Conservation (phyloP, 2,329 filamentous ascomycete genomes). For the Huntiella savannae region DNA sequence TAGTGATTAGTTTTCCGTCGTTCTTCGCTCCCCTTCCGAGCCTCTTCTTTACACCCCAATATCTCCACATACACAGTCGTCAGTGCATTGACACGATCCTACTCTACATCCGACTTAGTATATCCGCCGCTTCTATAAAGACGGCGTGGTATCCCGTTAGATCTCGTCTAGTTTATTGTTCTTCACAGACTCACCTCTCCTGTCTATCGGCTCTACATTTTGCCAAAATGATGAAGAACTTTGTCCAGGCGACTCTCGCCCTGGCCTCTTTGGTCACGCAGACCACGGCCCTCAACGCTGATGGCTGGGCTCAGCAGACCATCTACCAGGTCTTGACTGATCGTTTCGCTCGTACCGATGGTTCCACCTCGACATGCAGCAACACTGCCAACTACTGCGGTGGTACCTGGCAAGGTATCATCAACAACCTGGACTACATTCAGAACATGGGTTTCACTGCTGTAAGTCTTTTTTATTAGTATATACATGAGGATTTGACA, state of each 20-base stretch:
- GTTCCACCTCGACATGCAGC: constrained; percentile 19
- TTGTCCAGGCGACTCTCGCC: not conserved
- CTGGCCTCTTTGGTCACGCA: constrained; percentile 1
- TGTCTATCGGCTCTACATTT: not conserved
- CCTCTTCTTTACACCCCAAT: no score
- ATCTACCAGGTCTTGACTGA: constrained; percentile 29
- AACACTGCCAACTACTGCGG: constrained; percentile 25
- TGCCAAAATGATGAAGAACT: constrained; percentile 1
- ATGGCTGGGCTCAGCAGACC: constrained; percentile 22
- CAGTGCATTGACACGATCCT: no score
- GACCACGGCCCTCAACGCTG: constrained; percentile 15
- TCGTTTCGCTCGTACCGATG: constrained; percentile 22
- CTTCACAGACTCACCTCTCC: not conserved
- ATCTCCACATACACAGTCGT: no score
- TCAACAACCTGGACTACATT: constrained; percentile 30
- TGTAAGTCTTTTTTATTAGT: constrained; percentile 5
- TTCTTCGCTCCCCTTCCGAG: no score
- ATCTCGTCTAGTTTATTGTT: no score
- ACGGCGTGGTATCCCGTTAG: no score
- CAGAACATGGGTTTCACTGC: constrained; percentile 27
- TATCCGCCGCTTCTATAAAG: no score
- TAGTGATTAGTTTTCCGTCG: no score
- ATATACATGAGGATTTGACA: not conserved
- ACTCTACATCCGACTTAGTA: no score
- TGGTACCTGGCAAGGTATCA: constrained; percentile 30